phyloP scores from a whole-genome alignment of 169 alveolate species.

The Condylostoma magnum region DNA sequence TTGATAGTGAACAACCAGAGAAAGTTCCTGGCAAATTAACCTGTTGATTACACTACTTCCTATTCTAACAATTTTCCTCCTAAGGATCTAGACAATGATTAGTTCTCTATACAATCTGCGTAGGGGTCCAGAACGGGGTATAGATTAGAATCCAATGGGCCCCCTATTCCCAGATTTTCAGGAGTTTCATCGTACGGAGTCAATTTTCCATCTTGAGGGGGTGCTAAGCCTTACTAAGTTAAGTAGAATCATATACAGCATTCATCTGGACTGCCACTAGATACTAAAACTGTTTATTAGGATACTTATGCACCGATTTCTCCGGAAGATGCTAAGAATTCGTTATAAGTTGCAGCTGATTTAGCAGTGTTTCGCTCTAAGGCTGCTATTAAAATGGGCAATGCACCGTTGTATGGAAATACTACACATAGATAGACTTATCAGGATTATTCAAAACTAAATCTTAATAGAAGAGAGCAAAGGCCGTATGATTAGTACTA shows the following conservation, averaged over 20 bases:
- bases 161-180: not conserved
- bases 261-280: not conserved
- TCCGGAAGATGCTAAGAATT: not conserved
- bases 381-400: conserved; percentile 6
- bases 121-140: too few species aligned
- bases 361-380: not conserved
- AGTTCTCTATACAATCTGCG: too few species aligned
- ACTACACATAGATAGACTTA: too few species aligned
- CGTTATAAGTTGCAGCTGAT: not conserved
- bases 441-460: too few species aligned
- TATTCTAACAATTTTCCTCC: too few species aligned
- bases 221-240: conserved; percentile 4
- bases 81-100: too few species aligned
- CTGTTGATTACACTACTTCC: conserved; percentile 9
- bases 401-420: not conserved
- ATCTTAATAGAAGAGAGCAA: too few species aligned
- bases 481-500: too few species aligned
- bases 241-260: not conserved
- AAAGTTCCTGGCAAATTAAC: not conserved
- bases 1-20: not conserved
- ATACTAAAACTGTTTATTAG: not conserved
- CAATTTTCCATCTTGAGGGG: conserved; percentile 20
- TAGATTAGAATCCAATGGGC: too few species aligned
- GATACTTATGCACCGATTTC: not conserved
- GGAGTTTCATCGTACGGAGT: not conserved